Conservation (phyloP, 139 green algal species). For the Asterochloris sp. region DNA sequence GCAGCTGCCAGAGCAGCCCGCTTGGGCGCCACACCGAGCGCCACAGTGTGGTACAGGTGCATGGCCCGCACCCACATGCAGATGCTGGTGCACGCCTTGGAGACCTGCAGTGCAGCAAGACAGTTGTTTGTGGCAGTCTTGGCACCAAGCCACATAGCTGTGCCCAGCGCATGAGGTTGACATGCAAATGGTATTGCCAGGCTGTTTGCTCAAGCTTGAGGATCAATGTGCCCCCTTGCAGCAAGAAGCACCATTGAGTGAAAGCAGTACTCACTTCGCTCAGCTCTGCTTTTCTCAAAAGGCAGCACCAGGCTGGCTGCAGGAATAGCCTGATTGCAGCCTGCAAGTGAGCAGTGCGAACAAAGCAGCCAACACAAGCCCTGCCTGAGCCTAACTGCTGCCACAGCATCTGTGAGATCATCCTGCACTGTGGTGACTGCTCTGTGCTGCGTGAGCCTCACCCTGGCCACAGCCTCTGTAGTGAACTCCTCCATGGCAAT, state of each 20-base stretch:
- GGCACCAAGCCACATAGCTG: not conserved
- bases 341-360: too few relatives aligned
- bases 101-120: slow-evolving; percentile 36
- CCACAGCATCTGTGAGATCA: not conserved
- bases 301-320: too few relatives aligned
- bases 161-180: too few relatives aligned
- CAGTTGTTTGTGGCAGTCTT: not conserved
- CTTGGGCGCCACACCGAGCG: slow-evolving; percentile 59
- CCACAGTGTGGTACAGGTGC: slow-evolving; percentile 70
- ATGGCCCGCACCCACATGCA: slow-evolving; percentile 60
- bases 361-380: too few relatives aligned
- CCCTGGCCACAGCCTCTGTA: slow-evolving; percentile 23
- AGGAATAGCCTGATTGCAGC: too few relatives aligned
- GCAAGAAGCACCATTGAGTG: too few relatives aligned
- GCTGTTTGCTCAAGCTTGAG: too few relatives aligned
- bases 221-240: too few relatives aligned
- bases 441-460: not conserved
- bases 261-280: too few relatives aligned
- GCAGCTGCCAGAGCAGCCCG: slow-evolving; percentile 38
- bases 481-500: slow-evolving; percentile 28
- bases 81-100: slow-evolving; percentile 20
- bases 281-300: too few relatives aligned
- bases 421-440: not conserved
- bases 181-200: too few relatives aligned
- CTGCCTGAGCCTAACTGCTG: too few relatives aligned